These are phyloP conservation scores for Talaromyces sp. DNA, from an alignment of 2,329 filamentous ascomycete species.

Conservation along the genomic window DNA sequence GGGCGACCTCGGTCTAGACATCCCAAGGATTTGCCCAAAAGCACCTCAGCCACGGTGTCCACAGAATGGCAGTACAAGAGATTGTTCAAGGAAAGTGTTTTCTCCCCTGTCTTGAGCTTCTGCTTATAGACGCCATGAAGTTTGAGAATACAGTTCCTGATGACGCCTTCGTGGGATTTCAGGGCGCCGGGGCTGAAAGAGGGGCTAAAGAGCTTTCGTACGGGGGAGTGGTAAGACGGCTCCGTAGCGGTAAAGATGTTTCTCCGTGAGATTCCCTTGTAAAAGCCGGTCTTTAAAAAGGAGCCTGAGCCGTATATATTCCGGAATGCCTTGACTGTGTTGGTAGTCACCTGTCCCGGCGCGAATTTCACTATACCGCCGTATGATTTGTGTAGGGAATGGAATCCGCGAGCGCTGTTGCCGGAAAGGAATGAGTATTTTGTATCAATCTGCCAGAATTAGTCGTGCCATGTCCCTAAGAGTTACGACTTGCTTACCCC, in stretches of 20 bases:
- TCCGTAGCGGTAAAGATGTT: slow-evolving; percentile 22
- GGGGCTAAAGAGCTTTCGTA: slow-evolving; percentile 20
- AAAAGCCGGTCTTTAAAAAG: slow-evolving; percentile 20
- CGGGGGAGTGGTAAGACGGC: slow-evolving; percentile 17
- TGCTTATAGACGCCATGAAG: slow-evolving; percentile 15
- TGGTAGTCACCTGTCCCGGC: slow-evolving; percentile 20
- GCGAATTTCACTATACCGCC: slow-evolving; percentile 19
- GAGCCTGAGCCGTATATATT: slow-evolving; percentile 19
- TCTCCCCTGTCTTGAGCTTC: slow-evolving; percentile 2
- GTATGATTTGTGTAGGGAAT: slow-evolving; percentile 16
- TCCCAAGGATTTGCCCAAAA: slow-evolving; percentile 19
- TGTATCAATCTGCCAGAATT: slow-evolving; percentile 13
- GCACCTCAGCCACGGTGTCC: slow-evolving; percentile 21
- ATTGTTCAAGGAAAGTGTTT: slow-evolving; percentile 16
- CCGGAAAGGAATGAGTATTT: slow-evolving; percentile 18
- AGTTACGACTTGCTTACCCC: slow-evolving; percentile 12
- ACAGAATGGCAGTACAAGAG: slow-evolving; percentile 21
- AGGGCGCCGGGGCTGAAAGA: slow-evolving; percentile 19
- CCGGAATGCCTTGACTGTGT: slow-evolving; percentile 19
- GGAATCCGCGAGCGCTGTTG: slow-evolving; percentile 16
- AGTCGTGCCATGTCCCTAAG: not conserved
- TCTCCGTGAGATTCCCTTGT: slow-evolving; percentile 18
- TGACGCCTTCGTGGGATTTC: slow-evolving; percentile 17
- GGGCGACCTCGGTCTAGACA: slow-evolving; percentile 19
- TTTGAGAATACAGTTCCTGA: slow-evolving; percentile 17